Evolutionary conservation across 2,329 filamentous ascomycete species (phyloP).

Genomic region (Tolypocladium nubicola): DNA sequence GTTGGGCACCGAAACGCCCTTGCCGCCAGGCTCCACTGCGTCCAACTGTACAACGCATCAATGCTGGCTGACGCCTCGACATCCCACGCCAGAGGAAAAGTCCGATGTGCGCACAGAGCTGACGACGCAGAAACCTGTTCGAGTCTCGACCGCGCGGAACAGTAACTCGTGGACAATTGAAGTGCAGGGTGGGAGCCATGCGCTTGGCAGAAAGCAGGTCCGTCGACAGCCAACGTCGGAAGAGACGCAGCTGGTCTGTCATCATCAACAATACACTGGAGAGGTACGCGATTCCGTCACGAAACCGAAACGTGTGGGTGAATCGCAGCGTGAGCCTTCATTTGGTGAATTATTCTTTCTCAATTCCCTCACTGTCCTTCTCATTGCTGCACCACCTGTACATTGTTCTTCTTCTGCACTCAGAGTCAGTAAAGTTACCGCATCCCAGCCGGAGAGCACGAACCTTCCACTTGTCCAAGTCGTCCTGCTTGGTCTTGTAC

Average conservation of each 20-base stretch:
- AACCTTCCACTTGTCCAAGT: slow-evolving; percentile 98
- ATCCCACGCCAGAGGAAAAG: background rate
- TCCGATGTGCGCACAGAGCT: background rate
- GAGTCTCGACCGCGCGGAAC: background rate
- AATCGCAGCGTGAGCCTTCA: background rate
- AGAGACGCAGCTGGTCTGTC: background rate
- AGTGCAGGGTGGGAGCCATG: background rate
- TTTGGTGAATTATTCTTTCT: background rate
- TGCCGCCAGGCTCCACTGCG: slow-evolving; percentile 29
- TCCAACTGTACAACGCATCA: slow-evolving; percentile 32
- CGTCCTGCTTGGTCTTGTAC: slow-evolving; percentile 88
- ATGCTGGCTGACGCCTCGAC: slow-evolving; percentile 17
- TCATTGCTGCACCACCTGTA: slow-evolving; percentile 74
- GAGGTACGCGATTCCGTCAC: background rate
- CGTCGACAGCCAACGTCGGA: background rate
- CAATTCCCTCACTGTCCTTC: slow-evolving; percentile 6
- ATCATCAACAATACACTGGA: background rate
- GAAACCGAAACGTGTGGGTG: background rate
- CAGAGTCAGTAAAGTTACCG: slow-evolving; percentile 7
- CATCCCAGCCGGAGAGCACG: slow-evolving; percentile 14
- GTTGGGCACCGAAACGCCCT: slow-evolving; percentile 40
- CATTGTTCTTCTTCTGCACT: slow-evolving; percentile 74
- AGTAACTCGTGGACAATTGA: background rate
- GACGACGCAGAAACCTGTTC: background rate
- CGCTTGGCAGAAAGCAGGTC: background rate